A percentile compares a stretch with the other conserved stretches of the same genome.
Evolutionary conservation across 176 grass and related monocot genomes (phyloP).

Genomic region (Cenchrus americanus): DNA sequence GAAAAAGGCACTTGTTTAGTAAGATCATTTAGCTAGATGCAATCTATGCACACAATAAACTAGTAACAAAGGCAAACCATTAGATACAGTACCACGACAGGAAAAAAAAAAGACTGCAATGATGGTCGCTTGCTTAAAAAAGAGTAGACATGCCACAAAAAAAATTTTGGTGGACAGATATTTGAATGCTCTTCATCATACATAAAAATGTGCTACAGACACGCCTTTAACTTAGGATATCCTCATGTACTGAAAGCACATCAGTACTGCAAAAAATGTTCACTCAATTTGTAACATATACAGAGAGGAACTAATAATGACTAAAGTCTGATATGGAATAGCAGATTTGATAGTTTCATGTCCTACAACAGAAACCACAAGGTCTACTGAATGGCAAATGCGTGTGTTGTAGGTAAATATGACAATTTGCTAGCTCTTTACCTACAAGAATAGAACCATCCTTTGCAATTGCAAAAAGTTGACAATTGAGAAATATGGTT

Average conservation of each 20-base stretch:
- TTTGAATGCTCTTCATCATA: not conserved
- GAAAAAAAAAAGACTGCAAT: not conserved
- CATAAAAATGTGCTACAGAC: not conserved
- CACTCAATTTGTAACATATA: not conserved
- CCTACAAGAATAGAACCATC: not conserved
- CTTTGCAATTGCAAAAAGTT: no score
- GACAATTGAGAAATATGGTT: not conserved
- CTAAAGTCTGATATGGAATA: not conserved
- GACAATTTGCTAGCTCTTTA: not conserved
- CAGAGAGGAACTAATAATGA: not conserved
- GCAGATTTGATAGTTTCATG: slow-evolving; percentile 10
- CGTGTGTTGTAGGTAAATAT: not conserved
- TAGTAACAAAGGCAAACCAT: not conserved
- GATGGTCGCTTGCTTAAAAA: not conserved
- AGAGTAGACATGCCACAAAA: not conserved
- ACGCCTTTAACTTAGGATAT: not conserved
- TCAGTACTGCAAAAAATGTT: not conserved
- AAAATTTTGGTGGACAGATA: not conserved
- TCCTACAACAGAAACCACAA: no score
- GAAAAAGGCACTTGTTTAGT: no score
- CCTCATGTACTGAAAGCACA: not conserved
- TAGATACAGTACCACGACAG: no score
- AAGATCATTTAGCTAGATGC: not conserved
- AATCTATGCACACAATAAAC: not conserved
- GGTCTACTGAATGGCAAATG: no score